Conservation (phyloP, 177 flowering plant genomes). For the Vitis hybrid region DNA sequence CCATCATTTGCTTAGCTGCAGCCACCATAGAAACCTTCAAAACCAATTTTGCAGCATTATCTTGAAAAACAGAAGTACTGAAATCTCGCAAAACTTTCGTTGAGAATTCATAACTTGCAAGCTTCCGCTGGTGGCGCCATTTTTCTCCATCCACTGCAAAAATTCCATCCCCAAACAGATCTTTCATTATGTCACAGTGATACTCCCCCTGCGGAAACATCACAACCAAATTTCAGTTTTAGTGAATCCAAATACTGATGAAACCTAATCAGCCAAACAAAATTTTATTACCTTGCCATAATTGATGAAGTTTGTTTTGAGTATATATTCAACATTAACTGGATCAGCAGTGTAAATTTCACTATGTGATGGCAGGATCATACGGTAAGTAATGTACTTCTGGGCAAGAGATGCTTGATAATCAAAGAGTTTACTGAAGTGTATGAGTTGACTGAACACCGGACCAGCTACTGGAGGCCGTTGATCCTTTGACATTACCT, state of each 20-base stretch:
- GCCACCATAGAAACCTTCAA: background rate
- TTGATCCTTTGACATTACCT: conserved; percentile 2
- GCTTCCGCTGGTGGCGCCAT: conserved; percentile 35
- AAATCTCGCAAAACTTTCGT: conserved; percentile 27
- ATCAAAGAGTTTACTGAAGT: conserved; percentile 22
- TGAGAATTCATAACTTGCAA: conserved; percentile 30
- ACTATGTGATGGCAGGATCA: conserved; percentile 14
- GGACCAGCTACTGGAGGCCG: conserved; percentile 30
- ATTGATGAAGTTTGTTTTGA: conserved; percentile 41
- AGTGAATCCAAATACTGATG: background rate
- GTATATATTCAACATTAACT: conserved; percentile 37
- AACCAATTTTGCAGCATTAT: conserved; percentile 10
- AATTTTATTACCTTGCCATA: conserved; percentile 34
- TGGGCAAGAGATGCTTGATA: conserved; percentile 19
- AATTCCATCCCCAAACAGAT: conserved; percentile 35
- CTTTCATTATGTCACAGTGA: conserved; percentile 14
- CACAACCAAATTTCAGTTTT: background rate
- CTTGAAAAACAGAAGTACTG: conserved; percentile 16
- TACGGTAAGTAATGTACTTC: conserved; percentile 24
- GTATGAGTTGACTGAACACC: conserved; percentile 13
- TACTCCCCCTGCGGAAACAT: conserved; percentile 20
- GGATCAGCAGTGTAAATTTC: conserved; percentile 39
- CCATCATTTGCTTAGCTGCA: background rate
- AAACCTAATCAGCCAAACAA: background rate
- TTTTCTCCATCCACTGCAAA: conserved; percentile 40